Base-by-base conservation (phyloP, 1,139 yeast species). In the Taphrina pruni region DNA sequence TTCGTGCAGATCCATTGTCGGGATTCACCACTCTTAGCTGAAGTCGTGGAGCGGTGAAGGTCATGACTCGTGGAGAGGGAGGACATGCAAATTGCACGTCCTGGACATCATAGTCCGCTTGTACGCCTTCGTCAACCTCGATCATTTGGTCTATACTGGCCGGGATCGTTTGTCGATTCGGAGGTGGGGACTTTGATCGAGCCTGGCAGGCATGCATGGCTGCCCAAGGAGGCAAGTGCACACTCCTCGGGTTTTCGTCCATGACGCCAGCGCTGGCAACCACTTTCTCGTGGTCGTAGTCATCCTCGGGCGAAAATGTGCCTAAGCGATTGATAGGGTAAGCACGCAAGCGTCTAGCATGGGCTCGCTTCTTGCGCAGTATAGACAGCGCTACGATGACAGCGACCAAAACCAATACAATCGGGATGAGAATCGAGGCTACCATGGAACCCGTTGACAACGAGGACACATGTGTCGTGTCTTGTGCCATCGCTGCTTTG, bases 121-220 rank as follows among this genome's bases (percentile, higher is more conserved):
- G 60, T 39, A 17, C 45, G 17, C 26, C 51, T 9, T 38, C 39
- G 12, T 39, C 46, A 39, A 17, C 36, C 14, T 62, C 45, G 26
- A 62, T 36, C 20, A 54, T 46, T 32, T 64, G 67, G 12, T 55
- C 51, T 35, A 54, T 54, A 26, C 32, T 62, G 12, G 65, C 36
- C 6, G 8, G 21, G 11, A 35, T 17, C 20, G 32, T 12, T 11
- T 45, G 43, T 35, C 20, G 21, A 1, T 43, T 46, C 12, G 58
- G 58, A 9, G 60, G 46, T 2, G 67, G 67, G 9, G 67, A 64
- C 12, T 38, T n/a, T 11, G 67, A 54, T 11, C 67, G 54, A 1
- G 67, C 67, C 35, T 50, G 61, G 38, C 67, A 64, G 6, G 61
- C 67, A 51, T 64, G 67, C 61, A 55, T 35, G 12, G 67, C 67